Evolutionary conservation across 768 basidiomycete species (phyloP), one percentile per base, ranked within the genome.

Genomic region (Termitomyces sp.): DNA sequence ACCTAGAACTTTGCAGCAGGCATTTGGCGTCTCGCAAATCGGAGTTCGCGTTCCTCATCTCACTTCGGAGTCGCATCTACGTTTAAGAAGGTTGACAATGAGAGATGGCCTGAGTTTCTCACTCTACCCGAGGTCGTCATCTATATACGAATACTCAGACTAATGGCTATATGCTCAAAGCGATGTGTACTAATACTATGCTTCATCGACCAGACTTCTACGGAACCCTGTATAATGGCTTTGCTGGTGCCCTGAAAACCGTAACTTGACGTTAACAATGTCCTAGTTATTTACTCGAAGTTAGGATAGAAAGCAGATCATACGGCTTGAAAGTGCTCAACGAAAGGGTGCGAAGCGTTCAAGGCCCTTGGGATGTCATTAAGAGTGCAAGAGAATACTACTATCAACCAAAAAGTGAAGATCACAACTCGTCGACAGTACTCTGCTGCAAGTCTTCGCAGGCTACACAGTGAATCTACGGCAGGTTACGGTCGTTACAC

Each of bases 11-110:
- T 37, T 58, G 11, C 33, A 47, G 18, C 51, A 58, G 27, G 58
- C 58, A 24, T 54, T 48, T 42, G 58, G 58, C 18, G 34, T 58
- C n/a, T 53, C 45, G 24, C 52, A 44, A 5, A 36, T 41, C 16
- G 58, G 58, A 4, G 42, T 41, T 18, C 33, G n/a, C 27, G 7
- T 9, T 39, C 52, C 44, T n/a, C 16, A 6, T 31, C 36, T 58
- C 6, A 54, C 44, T 7, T 31, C 27, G 13, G 52, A n/a, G 22
- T 54, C 58, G 2, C 37, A 48, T 36, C 27, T n/a, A 11, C 58
- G 58, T 16, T 22, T 58, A 33, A n/a, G 27, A 16, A 31, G 4
- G 15, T 20, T 58, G 18, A 48, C 13, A 27, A 31, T 15, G 58
- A 37, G 30, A 9, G n/a, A 48, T 22, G 52, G 30, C 9, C 34